Evolutionary conservation across 495 filamentous ascomycete species (phyloP).

Genomic region (Talaromyces nanjingensis): DNA sequence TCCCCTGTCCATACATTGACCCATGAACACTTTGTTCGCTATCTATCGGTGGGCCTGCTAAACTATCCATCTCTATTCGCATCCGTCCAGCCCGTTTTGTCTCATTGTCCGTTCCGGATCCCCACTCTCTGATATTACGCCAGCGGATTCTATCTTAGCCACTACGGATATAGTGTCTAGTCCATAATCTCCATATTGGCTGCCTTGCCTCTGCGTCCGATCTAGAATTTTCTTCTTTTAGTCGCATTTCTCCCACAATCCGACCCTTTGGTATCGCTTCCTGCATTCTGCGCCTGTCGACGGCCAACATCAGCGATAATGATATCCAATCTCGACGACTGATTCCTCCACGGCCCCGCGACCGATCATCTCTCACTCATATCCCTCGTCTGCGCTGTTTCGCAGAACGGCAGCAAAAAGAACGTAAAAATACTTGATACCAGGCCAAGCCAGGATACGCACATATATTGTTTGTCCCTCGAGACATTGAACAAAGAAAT

Average conservation of each 20-base stretch:
- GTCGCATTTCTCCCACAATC: neutral
- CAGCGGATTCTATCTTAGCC: neutral
- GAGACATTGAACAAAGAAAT: neutral
- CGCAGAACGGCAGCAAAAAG: neutral
- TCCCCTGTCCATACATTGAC: neutral
- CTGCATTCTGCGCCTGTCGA: neutral
- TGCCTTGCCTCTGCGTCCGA: neutral
- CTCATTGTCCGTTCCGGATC: neutral
- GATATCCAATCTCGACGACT: neutral
- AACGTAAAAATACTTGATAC: neutral
- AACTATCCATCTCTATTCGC: neutral
- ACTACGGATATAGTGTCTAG: neutral
- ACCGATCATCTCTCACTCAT: neutral
- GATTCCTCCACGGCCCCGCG: neutral
- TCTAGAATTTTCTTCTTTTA: neutral
- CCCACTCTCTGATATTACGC: neutral
- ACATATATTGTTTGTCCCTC: neutral
- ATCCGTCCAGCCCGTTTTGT: neutral
- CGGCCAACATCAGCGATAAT: neutral
- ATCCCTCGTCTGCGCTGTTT: neutral
- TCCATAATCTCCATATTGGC: neutral
- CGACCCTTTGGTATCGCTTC: neutral
- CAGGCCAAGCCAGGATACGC: neutral
- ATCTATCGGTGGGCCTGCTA: neutral
- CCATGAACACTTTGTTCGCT: neutral